Evolutionary conservation across 2,329 filamentous ascomycete species (phyloP).

Genomic region (Venturia aucupariae): DNA sequence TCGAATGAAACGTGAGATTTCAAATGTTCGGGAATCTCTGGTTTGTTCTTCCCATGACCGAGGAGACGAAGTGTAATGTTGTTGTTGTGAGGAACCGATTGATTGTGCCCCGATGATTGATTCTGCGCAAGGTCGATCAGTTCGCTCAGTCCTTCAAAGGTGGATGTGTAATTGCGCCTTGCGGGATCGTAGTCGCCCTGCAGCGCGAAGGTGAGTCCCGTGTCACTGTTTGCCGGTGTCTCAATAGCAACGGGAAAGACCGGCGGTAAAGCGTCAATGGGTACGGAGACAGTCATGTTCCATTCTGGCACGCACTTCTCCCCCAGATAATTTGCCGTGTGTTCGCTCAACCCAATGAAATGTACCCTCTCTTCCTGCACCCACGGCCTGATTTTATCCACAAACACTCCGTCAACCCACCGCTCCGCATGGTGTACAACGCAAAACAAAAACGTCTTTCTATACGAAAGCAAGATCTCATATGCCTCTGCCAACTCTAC

Average conservation of each 20-base stretch:
- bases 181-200: constrained; percentile 23
- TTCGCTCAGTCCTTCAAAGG: constrained; percentile 20
- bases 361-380: constrained; percentile 19
- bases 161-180: constrained; percentile 21
- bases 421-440: constrained; percentile 21
- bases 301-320: constrained; percentile 10
- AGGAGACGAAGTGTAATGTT: neutral
- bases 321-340: constrained; percentile 20
- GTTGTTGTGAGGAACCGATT: constrained; percentile 8
- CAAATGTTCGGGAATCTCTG: constrained; percentile 19
- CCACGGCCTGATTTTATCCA: constrained; percentile 18
- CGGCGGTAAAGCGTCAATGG: constrained; percentile 20
- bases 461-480: constrained; percentile 18
- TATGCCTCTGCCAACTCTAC: constrained; percentile 17
- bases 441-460: constrained; percentile 22
- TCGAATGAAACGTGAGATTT: constrained; percentile 22
- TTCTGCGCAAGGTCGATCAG: constrained; percentile 16
- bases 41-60: constrained; percentile 15
- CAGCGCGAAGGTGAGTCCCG: constrained; percentile 20
- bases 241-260: constrained; percentile 21
- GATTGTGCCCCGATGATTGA: neutral
- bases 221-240: too few species aligned
- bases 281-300: constrained; percentile 14
- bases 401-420: constrained; percentile 18
- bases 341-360: constrained; percentile 21